Evolutionary conservation across 306 rosid genomes (phyloP), one percentile per base, ranked within the genome.

Genomic region (Acacia confusa): DNA sequence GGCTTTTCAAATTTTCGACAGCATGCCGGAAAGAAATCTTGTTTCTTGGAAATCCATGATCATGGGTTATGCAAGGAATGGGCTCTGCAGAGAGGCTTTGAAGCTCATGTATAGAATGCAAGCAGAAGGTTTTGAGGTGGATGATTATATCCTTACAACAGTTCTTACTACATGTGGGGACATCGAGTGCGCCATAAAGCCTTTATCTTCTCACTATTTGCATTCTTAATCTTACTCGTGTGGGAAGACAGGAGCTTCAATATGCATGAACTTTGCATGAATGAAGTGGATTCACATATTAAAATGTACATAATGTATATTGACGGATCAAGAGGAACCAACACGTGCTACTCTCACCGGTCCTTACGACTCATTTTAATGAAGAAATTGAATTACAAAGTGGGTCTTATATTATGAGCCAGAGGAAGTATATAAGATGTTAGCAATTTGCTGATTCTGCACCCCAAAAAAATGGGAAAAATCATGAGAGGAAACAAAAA

Each of bases 1-100:
- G 72, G 99, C 99, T 27, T 86, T 78, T 61, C 92, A 75, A 86
- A 95, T 95, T 69, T 93, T 95, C 40, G 89, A 93, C 82, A 85
- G 75, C 86, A 95, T 95, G 96, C 97, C 95, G 0, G 94, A 85
- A 77, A 84, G 94, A 80, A 93, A 92, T 83, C 84, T 85, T 86
- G 92, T 95, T 71, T 88, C 96, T 53, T 95, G 99, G 99, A 91
- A 90, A 87, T 82, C 98, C 82, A 95, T 95, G 97, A 85, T 95
- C 40, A 77, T 95, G 87, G 90, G 94, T 34, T 93, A 91, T 77
- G 97, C 94, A 72, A 88, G 87, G 85, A 95, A 95, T 78, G 99
- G 98, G 9, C 91, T 75, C 65, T 88, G 93, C 83, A 76, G 79
- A 52, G 94, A 95, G 85, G 98, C 99, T 72, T 76, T 95, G 81